Conservation (phyloP, 2,329 filamentous ascomycete species). For the Elsinoe perseae region DNA sequence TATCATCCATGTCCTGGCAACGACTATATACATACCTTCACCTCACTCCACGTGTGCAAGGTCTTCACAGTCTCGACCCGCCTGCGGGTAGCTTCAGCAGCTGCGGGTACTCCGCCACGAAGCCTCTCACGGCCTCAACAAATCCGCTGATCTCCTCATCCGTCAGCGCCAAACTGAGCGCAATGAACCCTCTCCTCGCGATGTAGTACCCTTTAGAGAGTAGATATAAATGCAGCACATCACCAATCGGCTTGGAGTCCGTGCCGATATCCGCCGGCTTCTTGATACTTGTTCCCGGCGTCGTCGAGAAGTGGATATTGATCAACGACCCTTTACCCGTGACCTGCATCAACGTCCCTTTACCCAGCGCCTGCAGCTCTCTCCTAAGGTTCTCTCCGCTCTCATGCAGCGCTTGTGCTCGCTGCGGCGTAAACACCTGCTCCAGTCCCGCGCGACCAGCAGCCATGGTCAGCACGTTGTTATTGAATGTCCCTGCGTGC, state of each 20-base stretch:
- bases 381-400: constrained; percentile 29
- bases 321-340: constrained; percentile 33
- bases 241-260: constrained; percentile 25
- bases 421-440: constrained; percentile 31
- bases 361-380: constrained; percentile 24
- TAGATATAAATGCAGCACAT: constrained; percentile 33
- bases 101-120: neutral
- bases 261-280: constrained; percentile 22
- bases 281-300: constrained; percentile 23
- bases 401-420: constrained; percentile 26
- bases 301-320: constrained; percentile 31
- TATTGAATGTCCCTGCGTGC: constrained; percentile 61
- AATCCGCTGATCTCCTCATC: constrained; percentile 31
- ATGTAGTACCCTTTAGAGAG: constrained; percentile 34
- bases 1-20: neutral
- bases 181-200: constrained; percentile 30
- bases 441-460: constrained; percentile 42
- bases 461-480: constrained; percentile 55
- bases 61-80: neutral
- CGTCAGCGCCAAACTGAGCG: constrained; percentile 30
- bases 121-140: constrained; percentile 17
- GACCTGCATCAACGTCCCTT: constrained; percentile 32
- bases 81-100: neutral
- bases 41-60: neutral
- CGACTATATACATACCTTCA: neutral